Conservation (phyloP, 2,329 filamentous ascomycete genomes). For the Phyllachora maydis region DNA sequence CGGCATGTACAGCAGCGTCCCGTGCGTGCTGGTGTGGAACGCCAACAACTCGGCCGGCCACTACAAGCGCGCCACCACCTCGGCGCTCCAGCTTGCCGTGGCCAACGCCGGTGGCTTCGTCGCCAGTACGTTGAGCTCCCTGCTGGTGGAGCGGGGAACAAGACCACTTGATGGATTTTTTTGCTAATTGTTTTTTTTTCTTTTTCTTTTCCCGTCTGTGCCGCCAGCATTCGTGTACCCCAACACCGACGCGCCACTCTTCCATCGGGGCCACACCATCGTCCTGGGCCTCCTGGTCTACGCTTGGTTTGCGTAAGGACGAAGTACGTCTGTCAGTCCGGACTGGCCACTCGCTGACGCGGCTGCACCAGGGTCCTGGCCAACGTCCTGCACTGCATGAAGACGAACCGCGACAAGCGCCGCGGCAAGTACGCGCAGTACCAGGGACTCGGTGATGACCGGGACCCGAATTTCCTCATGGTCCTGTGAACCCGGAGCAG, state of each 20-base stretch:
- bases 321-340: conserved; percentile 42
- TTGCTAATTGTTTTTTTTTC: conserved; percentile 43
- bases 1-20: conserved; percentile 49
- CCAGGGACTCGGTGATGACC: conserved; percentile 35
- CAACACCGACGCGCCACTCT: conserved; percentile 44
- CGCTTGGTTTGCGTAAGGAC: conserved; percentile 41
- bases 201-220: too few relatives aligned
- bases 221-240: conserved; percentile 45
- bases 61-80: conserved; percentile 49
- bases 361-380: conserved; percentile 36
- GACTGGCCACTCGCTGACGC: conserved; percentile 51
- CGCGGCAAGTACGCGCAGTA: conserved; percentile 13
- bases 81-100: conserved; percentile 41
- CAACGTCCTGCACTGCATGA: conserved; percentile 37
- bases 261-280: conserved; percentile 52
- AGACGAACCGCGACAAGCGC: conserved; percentile 40
- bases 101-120: conserved; percentile 50
- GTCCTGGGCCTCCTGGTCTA: conserved; percentile 37
- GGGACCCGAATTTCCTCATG: conserved; percentile 40
- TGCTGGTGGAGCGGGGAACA: conserved; percentile 14
- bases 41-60: conserved; percentile 48
- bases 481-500: conserved; percentile 21
- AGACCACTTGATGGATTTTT: too few relatives aligned
- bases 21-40: conserved; percentile 43
- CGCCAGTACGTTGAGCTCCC: conserved; percentile 19